A percentile compares a stretch with the other conserved stretches of the same genome.
These are phyloP conservation scores for Ceriops tagal DNA, from an alignment of 345 rosid species.

Conservation along the genomic window DNA sequence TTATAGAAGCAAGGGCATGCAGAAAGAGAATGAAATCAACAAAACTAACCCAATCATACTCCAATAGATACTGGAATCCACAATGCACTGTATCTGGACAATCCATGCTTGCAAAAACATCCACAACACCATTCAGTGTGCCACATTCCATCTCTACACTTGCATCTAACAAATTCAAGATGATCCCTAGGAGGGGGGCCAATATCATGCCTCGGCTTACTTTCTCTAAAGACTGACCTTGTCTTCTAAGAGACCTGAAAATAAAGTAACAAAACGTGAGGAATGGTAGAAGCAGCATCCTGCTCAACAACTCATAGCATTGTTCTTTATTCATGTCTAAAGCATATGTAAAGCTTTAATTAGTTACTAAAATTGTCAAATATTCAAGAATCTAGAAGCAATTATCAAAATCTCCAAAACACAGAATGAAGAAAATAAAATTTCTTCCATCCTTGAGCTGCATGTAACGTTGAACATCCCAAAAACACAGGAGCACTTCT, in stretches of 20 bases:
- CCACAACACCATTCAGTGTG: slow-evolving; percentile 59
- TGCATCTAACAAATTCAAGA: slow-evolving; percentile 82
- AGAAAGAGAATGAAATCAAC: slow-evolving; percentile 3
- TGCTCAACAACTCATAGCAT: not conserved
- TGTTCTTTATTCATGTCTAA: too few species aligned
- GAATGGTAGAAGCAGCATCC: not conserved
- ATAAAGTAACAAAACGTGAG: not conserved
- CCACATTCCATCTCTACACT: slow-evolving; percentile 32
- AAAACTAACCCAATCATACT: slow-evolving; percentile 74
- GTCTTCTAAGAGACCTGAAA: slow-evolving; percentile 70
- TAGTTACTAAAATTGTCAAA: not conserved
- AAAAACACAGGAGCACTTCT: not conserved
- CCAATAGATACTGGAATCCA: slow-evolving; percentile 82
- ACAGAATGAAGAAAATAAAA: not conserved
- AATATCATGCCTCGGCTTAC: slow-evolving; percentile 71
- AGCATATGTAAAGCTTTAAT: too few species aligned
- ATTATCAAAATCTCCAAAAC: not conserved
- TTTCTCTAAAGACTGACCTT: slow-evolving; percentile 69
- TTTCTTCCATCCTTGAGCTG: not conserved
- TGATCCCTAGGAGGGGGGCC: slow-evolving; percentile 85
- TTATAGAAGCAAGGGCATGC: too few species aligned
- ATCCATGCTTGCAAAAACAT: slow-evolving; percentile 77
- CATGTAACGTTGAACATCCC: not conserved
- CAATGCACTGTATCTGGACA: slow-evolving; percentile 67
- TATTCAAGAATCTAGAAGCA: not conserved